Conservation (phyloP, 2,329 filamentous ascomycete species). For the Xylaria sp. region DNA sequence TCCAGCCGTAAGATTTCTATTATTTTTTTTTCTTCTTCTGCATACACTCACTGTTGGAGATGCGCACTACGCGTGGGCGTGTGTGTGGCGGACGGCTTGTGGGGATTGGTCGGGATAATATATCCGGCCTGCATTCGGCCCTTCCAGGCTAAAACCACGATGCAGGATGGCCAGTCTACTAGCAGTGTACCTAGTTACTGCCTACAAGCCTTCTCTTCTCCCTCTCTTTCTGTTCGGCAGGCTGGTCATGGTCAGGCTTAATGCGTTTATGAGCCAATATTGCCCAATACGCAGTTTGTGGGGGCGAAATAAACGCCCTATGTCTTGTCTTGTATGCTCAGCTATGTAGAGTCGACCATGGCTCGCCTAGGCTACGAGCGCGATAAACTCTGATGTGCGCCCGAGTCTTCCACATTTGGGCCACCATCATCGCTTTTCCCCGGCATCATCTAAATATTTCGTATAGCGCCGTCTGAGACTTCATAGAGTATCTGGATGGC, state of each 20-base stretch:
- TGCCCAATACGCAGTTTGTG: slow-evolving; percentile 32
- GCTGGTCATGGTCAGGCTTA: slow-evolving; percentile 36
- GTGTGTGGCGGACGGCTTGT: slow-evolving; percentile 45
- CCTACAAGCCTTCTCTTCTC: slow-evolving; percentile 38
- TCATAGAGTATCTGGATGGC: slow-evolving; percentile 11
- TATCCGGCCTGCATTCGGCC: slow-evolving; percentile 52
- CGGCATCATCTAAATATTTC: slow-evolving; percentile 13
- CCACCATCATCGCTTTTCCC: not conserved
- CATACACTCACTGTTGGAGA: slow-evolving; percentile 30
- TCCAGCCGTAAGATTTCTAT: slow-evolving; percentile 14
- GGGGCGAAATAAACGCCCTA: slow-evolving; percentile 38
- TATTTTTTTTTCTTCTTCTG: slow-evolving; percentile 11
- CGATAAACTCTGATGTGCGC: slow-evolving; percentile 13
- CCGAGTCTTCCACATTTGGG: slow-evolving; percentile 20
- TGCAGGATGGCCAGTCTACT: slow-evolving; percentile 43
- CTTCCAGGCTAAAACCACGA: slow-evolving; percentile 57
- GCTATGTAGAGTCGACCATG: slow-evolving; percentile 17
- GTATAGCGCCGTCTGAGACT: slow-evolving; percentile 21
- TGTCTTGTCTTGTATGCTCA: slow-evolving; percentile 35
- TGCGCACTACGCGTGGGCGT: slow-evolving; percentile 30
- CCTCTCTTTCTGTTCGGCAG: slow-evolving; percentile 39
- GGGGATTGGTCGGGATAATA: slow-evolving; percentile 54
- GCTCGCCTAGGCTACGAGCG: slow-evolving; percentile 10
- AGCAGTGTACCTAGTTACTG: slow-evolving; percentile 20
- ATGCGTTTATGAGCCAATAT: slow-evolving; percentile 28